phyloP scores from a whole-genome alignment of 1,284 basidiomycete species.

The Cryptococcus wingfieldii region DNA sequence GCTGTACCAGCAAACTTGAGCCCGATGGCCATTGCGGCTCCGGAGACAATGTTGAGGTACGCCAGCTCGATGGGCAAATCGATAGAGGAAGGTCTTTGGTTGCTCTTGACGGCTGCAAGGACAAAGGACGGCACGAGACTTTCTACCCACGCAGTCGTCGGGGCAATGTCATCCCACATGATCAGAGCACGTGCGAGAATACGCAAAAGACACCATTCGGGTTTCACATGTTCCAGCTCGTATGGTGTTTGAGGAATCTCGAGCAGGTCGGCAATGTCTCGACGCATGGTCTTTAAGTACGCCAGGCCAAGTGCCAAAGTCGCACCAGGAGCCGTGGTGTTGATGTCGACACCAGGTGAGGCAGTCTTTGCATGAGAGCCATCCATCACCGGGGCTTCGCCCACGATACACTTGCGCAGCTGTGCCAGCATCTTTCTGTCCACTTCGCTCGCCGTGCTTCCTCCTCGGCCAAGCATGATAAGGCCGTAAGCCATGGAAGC shows the following conservation, averaged over 20 bases:
- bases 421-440: constrained; percentile 66
- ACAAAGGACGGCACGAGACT: constrained; percentile 70
- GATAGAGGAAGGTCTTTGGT: constrained; percentile 40
- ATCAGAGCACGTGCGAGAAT: constrained; percentile 75
- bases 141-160: constrained; percentile 73
- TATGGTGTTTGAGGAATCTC: constrained; percentile 74
- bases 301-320: constrained; percentile 85
- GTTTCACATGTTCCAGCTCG: constrained; percentile 77
- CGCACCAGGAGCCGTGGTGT: constrained; percentile 83
- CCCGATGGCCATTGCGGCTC: constrained; percentile 84
- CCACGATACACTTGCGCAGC: constrained; percentile 67
- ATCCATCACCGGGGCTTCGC: constrained; percentile 51
- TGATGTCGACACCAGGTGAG: constrained; percentile 59
- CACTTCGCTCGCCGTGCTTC: constrained; percentile 54
- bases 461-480: constrained; percentile 88
- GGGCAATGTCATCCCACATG: constrained; percentile 75
- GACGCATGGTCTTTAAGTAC: constrained; percentile 79
- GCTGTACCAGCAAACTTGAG: constrained; percentile 93
- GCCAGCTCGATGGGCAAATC: constrained; percentile 79
- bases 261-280: constrained; percentile 79
- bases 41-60: constrained; percentile 82
- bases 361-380: constrained; percentile 23
- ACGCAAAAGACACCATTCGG: constrained; percentile 77
- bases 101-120: constrained; percentile 56
- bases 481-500: constrained; percentile 89